phyloP scores from a whole-genome alignment of 805 yeast genomes.

The Saccharomycopsis fermentans region DNA sequence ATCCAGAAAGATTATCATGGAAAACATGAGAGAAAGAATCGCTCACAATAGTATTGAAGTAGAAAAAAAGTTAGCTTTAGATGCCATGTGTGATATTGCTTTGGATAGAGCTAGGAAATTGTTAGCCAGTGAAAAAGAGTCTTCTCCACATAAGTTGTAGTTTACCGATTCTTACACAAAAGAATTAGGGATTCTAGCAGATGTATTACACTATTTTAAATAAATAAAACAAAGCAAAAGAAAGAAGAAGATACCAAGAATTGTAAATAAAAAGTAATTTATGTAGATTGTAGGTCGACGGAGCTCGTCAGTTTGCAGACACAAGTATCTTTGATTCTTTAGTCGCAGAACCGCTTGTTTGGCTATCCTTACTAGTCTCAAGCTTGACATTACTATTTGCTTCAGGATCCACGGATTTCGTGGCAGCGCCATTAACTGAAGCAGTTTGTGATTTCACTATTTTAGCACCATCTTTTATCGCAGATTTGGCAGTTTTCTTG shows the following conservation, averaged over 20 bases:
- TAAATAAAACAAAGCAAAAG: neutral
- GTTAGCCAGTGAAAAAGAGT: slow-evolving; percentile 9
- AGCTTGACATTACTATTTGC: neutral
- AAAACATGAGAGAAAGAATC: slow-evolving; percentile 50
- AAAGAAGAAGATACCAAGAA: neutral
- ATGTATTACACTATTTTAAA: neutral
- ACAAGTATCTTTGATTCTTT: neutral
- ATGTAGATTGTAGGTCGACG: neutral
- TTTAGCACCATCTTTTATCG: neutral
- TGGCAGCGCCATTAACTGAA: neutral
- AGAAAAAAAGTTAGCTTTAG: slow-evolving; percentile 61
- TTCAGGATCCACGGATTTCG: neutral
- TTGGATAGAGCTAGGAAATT: slow-evolving; percentile 59
- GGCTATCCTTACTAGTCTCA: neutral
- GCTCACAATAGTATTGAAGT: slow-evolving; percentile 37
- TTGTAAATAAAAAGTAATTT: neutral
- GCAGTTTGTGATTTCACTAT: neutral
- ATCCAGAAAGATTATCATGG: slow-evolving; percentile 52
- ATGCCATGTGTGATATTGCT: slow-evolving; percentile 92
- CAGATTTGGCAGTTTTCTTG: neutral
- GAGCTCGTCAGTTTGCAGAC: neutral
- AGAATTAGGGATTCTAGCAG: too few relatives aligned
- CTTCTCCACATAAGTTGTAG: neutral
- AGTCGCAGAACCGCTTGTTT: neutral
- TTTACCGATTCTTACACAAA: too few relatives aligned